These are phyloP conservation scores for Penicillium sp. DNA, from an alignment of 2,329 filamentous ascomycete species.

Conservation along the genomic window DNA sequence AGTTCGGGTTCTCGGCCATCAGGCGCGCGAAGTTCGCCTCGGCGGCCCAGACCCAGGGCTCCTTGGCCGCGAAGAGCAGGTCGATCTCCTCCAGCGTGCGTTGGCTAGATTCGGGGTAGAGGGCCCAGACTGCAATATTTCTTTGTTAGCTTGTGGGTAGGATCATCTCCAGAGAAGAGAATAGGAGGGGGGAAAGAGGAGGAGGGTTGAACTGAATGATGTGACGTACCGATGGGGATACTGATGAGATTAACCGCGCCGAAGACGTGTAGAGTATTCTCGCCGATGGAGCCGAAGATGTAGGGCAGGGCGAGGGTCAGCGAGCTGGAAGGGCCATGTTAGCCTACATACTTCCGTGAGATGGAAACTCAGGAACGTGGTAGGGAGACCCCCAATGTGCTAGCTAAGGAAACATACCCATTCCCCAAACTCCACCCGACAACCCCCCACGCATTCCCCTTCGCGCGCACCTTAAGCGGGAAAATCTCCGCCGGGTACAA, in stretches of 20 bases:
- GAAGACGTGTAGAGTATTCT: constrained; percentile 77
- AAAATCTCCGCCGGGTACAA: constrained; percentile 76
- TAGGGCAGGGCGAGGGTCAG: constrained; percentile 57
- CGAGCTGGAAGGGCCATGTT: background rate
- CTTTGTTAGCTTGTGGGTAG: too few relatives aligned
- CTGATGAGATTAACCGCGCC: constrained; percentile 68
- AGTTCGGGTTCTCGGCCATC: constrained; percentile 63
- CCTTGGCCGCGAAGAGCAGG: constrained; percentile 70
- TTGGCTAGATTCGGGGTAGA: constrained; percentile 76
- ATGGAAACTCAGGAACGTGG: too few relatives aligned
- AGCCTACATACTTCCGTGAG: constrained; percentile 29
- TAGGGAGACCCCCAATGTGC: too few relatives aligned
- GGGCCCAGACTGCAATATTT: constrained; percentile 61
- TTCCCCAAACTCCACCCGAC: constrained; percentile 78
- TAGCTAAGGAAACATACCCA: too few relatives aligned
- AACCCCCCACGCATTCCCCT: constrained; percentile 77
- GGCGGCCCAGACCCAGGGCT: constrained; percentile 72
- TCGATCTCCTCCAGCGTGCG: constrained; percentile 77
- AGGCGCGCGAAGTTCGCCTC: constrained; percentile 66
- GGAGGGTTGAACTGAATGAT: too few relatives aligned
- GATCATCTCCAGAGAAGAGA: too few relatives aligned
- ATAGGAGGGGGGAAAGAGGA: too few relatives aligned
- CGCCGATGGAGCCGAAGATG: constrained; percentile 65
- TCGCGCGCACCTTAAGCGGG: constrained; percentile 70
- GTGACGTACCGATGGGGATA: constrained; percentile 57